phyloP scores from a whole-genome alignment of 2,329 filamentous ascomycete genomes.

The Ophiognomonia clavigignenti-juglandacearum region DNA sequence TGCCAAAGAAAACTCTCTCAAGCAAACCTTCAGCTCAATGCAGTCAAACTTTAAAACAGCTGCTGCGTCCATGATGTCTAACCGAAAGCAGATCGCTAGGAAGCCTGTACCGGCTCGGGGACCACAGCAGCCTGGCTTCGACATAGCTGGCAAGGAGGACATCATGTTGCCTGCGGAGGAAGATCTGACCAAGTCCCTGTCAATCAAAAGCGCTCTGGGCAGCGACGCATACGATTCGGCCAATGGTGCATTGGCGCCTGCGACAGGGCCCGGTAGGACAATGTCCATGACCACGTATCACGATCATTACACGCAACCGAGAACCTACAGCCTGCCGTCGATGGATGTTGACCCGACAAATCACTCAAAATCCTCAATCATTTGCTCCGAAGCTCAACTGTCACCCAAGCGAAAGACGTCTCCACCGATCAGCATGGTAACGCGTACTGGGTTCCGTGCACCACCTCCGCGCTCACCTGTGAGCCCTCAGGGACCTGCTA shows the following conservation, averaged over 20 bases:
- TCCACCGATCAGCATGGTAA: constrained; percentile 39
- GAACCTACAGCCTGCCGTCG: constrained; percentile 13
- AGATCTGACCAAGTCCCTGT: constrained; percentile 18
- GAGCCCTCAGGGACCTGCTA: constrained; percentile 25
- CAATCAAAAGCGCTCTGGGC: constrained; percentile 21
- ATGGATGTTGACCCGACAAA: constrained; percentile 13
- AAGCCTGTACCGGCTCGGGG: constrained; percentile 25
- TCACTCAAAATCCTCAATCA: constrained; percentile 22
- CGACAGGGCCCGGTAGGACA: constrained; percentile 19
- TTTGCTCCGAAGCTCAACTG: constrained; percentile 21
- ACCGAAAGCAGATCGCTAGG: constrained; percentile 25
- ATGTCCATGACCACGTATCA: constrained; percentile 28
- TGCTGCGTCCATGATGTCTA: constrained; percentile 24
- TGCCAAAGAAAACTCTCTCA: constrained; percentile 18
- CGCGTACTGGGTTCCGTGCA: constrained; percentile 29
- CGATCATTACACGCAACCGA: constrained; percentile 21
- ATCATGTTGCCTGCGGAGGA: constrained; percentile 18
- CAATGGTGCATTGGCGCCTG: constrained; percentile 17
- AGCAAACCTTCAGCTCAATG: constrained; percentile 22
- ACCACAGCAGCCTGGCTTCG: constrained; percentile 2
- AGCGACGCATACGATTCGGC: constrained; percentile 25
- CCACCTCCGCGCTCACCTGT: constrained; percentile 31
- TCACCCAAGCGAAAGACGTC: constrained; percentile 29
- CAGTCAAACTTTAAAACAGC: constrained; percentile 22
- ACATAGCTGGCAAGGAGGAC: constrained; percentile 9